Percentiles rank a stretch among this genome's conserved stretches.
Evolutionary conservation across 768 basidiomycete species (phyloP).

Genomic region (Rhodotorula sphaerocarpa): DNA sequence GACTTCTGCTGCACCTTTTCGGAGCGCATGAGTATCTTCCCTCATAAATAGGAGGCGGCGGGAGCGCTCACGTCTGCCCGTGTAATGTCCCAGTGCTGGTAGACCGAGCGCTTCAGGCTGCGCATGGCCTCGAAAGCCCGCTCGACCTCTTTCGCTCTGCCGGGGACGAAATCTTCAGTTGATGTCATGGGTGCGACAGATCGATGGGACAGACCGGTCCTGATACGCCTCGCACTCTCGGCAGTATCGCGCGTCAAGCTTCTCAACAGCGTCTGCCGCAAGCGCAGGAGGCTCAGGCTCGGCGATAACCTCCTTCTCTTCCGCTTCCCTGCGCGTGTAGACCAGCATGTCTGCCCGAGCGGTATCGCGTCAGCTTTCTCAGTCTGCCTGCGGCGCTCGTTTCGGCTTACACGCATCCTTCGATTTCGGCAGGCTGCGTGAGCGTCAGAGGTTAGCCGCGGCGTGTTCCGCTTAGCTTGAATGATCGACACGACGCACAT

Average conservation of each 20-base stretch:
- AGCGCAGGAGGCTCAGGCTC: conserved; percentile 52
- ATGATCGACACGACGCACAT: too few species aligned
- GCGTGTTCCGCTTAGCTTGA: too few species aligned
- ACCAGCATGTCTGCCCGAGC: conserved; percentile 64
- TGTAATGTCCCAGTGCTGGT: conserved; percentile 55
- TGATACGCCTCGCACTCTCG: conserved; percentile 51
- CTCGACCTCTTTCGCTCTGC: conserved; percentile 29
- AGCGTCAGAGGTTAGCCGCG: accelerated
- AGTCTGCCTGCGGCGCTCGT: too few species aligned
- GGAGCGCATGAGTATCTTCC: not conserved
- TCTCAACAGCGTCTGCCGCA: conserved; percentile 53
- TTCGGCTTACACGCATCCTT: conserved; percentile 39
- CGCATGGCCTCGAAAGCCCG: conserved; percentile 52
- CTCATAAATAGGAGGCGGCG: too few species aligned
- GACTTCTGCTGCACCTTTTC: conserved; percentile 46
- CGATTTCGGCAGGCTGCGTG: conserved; percentile 32
- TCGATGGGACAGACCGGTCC: too few species aligned
- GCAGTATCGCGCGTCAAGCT: conserved; percentile 54
- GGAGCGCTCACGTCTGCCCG: conserved; percentile 48
- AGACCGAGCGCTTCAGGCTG: conserved; percentile 55
- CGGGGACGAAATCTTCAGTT: too few species aligned
- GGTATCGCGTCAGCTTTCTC: not conserved
- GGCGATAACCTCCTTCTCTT: not conserved
- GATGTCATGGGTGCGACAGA: too few species aligned
- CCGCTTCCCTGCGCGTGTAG: conserved; percentile 54